Evolutionary conservation across 306 rosid species (phyloP), one percentile per base, ranked within the genome.

Genomic region (Vigna mungo): DNA sequence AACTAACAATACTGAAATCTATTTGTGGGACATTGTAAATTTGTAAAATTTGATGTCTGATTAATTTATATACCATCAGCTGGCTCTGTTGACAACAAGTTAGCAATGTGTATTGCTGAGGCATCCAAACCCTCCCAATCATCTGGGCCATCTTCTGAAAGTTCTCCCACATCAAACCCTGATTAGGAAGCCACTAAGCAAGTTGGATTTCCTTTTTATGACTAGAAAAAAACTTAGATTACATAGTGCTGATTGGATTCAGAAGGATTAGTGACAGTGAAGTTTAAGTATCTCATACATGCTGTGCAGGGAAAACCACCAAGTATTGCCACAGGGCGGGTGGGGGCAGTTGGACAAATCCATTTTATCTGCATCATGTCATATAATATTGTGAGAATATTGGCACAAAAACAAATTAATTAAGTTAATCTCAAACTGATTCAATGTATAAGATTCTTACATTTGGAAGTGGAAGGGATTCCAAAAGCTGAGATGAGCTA

Each of bases 321-420:
- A 13, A 96, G 93, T 32, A 87, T 63, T 3, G 98, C 88, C 67
- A 96, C 99, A 3, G 97, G 94, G 76, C 98, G 98, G 44, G 96
- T 96, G n/a, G 98, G 99, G 69, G 99, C 99, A 60, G 99, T 96
- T 13, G 99, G 99, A 78, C 99, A 96, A 81, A 96, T 96, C 99
- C 99, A 96, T 83, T 96, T 96, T 82, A 96, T 92, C 99, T 96
- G 87, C 71, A 76, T n/a, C 82, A 82, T 25, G 36, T 39, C 21
- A 13, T 63, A 17, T 44, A 51, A 84, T 53, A 72, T 72, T 34
- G 80, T 56, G 54, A 79, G 78, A 79, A 63, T 32, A 46, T 8
- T 49, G 52, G 41, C 11, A 2, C 56, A 68, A 59, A 56, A 37
- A 74, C 79, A 65, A 7, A 7, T 5, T 21, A 83, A 70, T 55